Evolutionary conservation across 139 green algal genomes (phyloP), one percentile per base, ranked within the genome.

Genomic region (Chlamydomonas schloesseri): DNA sequence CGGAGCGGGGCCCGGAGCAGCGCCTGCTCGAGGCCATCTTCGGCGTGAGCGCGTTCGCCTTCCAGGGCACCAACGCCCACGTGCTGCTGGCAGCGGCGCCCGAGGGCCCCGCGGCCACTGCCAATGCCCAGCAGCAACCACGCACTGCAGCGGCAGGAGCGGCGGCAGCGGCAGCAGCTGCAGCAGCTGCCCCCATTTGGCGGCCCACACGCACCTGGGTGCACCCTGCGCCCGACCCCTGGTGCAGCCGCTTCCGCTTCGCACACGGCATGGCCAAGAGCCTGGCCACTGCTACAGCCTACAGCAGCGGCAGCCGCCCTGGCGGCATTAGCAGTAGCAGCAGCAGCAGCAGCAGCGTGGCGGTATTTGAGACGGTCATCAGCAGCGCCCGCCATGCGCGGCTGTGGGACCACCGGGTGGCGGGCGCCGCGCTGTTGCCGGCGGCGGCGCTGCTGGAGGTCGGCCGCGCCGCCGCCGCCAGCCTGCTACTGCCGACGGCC

Each of bases 61-160:
- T 97, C 87, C 94, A 96, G 72, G 95, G 94, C 71, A 96, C 94
- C 57, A 97, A 97, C 71, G 94, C 93, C 0, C 93, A 96, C 78
- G 88, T 70, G 15, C 81, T 96, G 31, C 50, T 94, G 29, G 68
- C 71, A 2, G 5, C 70, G 13, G 70, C 36, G 36, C 14, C 70
- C 10, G 70, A 9, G 28, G 58, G 10, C 20, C 17, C 58, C 18
- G 23, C 58, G 58, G 15, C 58, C 58, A 11, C 58, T 6, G 24
- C 58, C 20, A 20, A 65, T 20, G 58, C 5, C 23, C 6, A 26
- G n/a, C 58, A 28, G 20, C 58, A 11, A 57, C 50, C 11, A 57
- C 50, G 50, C 50, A 57, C 11, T 14, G 50, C 11, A 57, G 50
- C 11, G 57, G 20, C 20, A 21, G 14, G 11, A 20, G 14, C 57